Percentiles rank a stretch among this genome's conserved stretches.
Evolutionary conservation across 1,284 basidiomycete genomes (phyloP).

Genomic region (Gymnopus androsaceus): DNA sequence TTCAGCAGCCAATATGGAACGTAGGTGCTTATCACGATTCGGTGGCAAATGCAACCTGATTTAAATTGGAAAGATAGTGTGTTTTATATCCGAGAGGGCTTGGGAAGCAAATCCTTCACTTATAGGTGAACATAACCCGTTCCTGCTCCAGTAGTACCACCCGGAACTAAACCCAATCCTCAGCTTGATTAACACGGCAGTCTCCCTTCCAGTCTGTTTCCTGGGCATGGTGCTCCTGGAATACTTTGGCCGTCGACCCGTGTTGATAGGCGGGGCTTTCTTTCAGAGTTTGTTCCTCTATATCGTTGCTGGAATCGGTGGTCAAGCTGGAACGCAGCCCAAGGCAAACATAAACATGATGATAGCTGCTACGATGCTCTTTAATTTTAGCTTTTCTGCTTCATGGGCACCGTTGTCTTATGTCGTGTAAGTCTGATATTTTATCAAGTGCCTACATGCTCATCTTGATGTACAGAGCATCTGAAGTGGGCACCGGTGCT

Average conservation of each 20-base stretch:
- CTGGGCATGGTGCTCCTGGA: constrained; percentile 14
- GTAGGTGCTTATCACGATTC: constrained; percentile 3
- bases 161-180: too few relatives aligned
- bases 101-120: constrained; percentile 13
- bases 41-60: background rate
- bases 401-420: constrained; percentile 19
- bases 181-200: constrained; percentile 16
- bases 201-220: constrained; percentile 16
- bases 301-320: constrained; percentile 15
- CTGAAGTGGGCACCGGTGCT: constrained; percentile 15
- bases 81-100: constrained; percentile 16
- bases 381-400: constrained; percentile 15
- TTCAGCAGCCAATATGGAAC: constrained; percentile 18
- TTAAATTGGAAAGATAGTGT: constrained; percentile 3
- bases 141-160: too few relatives aligned
- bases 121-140: too few relatives aligned
- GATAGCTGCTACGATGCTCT: constrained; percentile 16
- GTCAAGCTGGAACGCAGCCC: background rate
- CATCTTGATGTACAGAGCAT: constrained; percentile 5
- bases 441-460: too few relatives aligned
- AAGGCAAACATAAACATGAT: constrained; percentile 12
- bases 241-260: constrained; percentile 12
- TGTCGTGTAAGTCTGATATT: constrained; percentile 10
- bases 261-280: constrained; percentile 15
- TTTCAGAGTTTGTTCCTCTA: constrained; percentile 15